These are phyloP conservation scores for Dunaliella primolecta DNA, from an alignment of 139 green algal species.

Conservation along the genomic window DNA sequence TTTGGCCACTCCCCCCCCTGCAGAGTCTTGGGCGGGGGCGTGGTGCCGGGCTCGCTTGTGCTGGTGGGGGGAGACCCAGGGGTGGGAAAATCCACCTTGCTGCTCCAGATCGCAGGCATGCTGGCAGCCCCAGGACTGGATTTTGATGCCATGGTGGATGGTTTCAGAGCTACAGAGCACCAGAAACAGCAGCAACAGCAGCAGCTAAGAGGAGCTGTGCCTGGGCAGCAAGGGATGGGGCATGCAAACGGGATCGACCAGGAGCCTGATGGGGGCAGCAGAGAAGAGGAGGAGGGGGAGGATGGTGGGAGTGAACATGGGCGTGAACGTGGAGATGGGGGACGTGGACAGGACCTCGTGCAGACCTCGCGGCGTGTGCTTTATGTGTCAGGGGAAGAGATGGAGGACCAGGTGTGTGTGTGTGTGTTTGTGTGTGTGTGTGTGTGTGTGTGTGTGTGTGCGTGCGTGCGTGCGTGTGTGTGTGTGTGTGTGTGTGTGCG, in stretches of 20 bases:
- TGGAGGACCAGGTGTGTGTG: conserved; percentile 50
- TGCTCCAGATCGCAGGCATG: conserved; percentile 64
- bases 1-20: too few species aligned
- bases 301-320: background rate
- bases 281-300: background rate
- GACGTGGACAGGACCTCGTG: too few species aligned
- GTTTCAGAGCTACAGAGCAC: background rate
- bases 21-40: conserved; percentile 86
- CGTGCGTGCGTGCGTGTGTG: background rate
- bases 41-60: conserved; percentile 85
- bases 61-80: conserved; percentile 93
- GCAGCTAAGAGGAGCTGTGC: background rate
- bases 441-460: background rate
- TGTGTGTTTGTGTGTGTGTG: background rate
- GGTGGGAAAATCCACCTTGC: conserved; percentile 94
- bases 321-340: background rate
- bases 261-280: background rate
- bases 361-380: conserved; percentile 48
- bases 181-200: conserved; percentile 20
- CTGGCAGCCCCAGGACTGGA: conserved; percentile 27
- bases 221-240: background rate
- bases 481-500: background rate
- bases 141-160: conserved; percentile 19
- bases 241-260: background rate
- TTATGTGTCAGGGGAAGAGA: conserved; percentile 82